Conservation (phyloP, 306 rosid genomes). For the Delonix regia region DNA sequence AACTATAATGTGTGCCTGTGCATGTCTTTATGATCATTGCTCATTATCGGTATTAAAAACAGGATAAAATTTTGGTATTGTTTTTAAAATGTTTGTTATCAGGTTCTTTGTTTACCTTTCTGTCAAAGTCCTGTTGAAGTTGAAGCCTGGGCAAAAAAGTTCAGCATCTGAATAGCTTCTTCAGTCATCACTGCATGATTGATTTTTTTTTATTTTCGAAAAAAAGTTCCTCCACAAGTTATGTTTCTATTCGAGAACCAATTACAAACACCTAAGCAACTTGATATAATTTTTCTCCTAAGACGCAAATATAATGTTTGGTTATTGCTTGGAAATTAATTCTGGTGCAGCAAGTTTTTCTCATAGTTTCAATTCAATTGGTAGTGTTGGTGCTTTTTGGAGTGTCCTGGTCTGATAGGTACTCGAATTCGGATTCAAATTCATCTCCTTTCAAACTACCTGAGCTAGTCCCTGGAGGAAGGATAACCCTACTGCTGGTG, state of each 20-base stretch:
- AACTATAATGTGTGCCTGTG: not conserved
- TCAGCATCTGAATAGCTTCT: not conserved
- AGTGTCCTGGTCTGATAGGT: slow-evolving; percentile 81
- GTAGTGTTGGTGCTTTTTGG: slow-evolving; percentile 78
- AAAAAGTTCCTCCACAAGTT: not conserved
- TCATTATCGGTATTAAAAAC: not conserved
- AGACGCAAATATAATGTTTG: not conserved
- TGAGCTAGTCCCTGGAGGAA: slow-evolving; percentile 81
- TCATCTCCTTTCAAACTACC: slow-evolving; percentile 52
- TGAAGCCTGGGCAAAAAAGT: not conserved
- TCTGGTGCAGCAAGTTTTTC: slow-evolving; percentile 29
- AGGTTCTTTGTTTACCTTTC: not conserved
- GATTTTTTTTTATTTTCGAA: too few relatives aligned
- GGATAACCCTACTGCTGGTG: slow-evolving; percentile 62
- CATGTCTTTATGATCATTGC: slow-evolving; percentile 11
- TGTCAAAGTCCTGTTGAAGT: not conserved
- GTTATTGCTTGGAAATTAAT: not conserved
- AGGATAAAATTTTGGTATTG: not conserved
- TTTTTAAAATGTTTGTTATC: not conserved
- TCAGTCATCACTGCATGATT: too few relatives aligned
- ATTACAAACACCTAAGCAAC: not conserved
- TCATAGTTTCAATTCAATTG: slow-evolving; percentile 26
- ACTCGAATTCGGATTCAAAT: slow-evolving; percentile 39
- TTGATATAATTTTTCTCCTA: not conserved
- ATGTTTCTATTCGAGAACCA: not conserved